These are phyloP conservation scores for Leccinum angustisporum DNA, from an alignment of 1,284 basidiomycete genomes.

Conservation along the genomic window DNA sequence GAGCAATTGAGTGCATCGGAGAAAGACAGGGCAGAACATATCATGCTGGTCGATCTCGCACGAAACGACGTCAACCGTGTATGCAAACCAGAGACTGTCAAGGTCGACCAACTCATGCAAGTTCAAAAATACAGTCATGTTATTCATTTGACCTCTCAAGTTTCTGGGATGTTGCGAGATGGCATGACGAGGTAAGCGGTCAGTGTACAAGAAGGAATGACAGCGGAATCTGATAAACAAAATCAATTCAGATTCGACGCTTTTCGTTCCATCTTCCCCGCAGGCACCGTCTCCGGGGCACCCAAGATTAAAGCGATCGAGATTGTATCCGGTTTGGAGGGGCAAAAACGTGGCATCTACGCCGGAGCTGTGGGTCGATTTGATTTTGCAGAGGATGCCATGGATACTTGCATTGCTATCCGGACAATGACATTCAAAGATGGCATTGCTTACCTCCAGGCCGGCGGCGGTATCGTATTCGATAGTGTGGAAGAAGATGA, in stretches of 20 bases:
- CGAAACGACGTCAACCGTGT: constrained; percentile 99
- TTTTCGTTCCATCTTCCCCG: constrained; percentile 98
- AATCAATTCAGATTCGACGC: constrained; percentile 80
- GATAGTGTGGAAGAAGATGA: constrained; percentile 98
- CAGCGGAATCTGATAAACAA: not conserved
- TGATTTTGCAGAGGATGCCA: constrained; percentile 92
- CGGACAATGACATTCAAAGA: constrained; percentile 98
- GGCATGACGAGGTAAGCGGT: constrained; percentile 72
- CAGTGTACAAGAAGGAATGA: not conserved
- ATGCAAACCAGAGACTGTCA: constrained; percentile 92
- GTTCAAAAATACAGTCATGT: constrained; percentile 98
- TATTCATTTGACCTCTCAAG: constrained; percentile 95
- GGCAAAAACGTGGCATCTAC: constrained; percentile 92
- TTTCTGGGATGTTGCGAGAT: constrained; percentile 84
- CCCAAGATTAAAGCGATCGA: constrained; percentile 99
- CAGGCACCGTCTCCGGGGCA: constrained; percentile 98
- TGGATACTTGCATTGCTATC: constrained; percentile 99
- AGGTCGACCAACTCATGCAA: constrained; percentile 94
- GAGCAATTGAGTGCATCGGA: constrained; percentile 77
- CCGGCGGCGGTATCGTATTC: constrained; percentile 96
- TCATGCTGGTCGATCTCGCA: constrained; percentile 98
- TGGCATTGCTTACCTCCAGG: constrained; percentile 90
- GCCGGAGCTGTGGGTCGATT: constrained; percentile 97
- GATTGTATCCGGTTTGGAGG: constrained; percentile 84
- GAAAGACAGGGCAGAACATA: constrained; percentile 97